Conservation (phyloP, 225 moss, liverwort and hornwort genomes). For the Marchantia paleacea region DNA sequence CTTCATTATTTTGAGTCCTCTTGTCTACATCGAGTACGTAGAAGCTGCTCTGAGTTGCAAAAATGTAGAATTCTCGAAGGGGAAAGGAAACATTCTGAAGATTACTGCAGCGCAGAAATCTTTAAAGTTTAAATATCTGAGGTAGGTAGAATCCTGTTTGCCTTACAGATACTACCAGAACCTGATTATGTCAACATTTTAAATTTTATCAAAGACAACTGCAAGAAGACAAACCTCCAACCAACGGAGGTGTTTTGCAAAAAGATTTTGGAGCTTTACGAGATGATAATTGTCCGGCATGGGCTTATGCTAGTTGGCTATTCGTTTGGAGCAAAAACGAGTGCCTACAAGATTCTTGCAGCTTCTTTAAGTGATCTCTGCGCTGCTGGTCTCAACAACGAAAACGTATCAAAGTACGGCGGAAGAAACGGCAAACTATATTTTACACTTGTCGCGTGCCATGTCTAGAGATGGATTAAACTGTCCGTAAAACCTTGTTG, state of each 20-base stretch:
- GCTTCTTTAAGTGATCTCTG: constrained; percentile 55
- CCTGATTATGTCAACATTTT: constrained; percentile 74
- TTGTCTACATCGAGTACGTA: too few relatives aligned
- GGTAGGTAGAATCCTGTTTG: neutral
- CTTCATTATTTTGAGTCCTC: too few relatives aligned
- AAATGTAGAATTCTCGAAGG: too few relatives aligned
- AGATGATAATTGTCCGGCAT: constrained; percentile 88
- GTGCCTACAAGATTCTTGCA: constrained; percentile 69
- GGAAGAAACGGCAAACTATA: neutral
- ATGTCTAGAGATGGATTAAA: neutral
- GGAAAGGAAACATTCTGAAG: too few relatives aligned
- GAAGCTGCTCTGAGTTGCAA: too few relatives aligned
- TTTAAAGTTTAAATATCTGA: too few relatives aligned
- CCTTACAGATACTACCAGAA: constrained; percentile 60
- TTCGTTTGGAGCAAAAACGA: constrained; percentile 72
- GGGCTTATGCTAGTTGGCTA: constrained; percentile 82
- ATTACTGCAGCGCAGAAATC: too few relatives aligned
- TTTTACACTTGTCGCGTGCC: neutral
- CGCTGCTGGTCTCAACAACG: constrained; percentile 60
- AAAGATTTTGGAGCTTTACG: constrained; percentile 72
- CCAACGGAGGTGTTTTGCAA: constrained; percentile 56
- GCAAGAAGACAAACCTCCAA: constrained; percentile 50
- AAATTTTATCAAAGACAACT: constrained; percentile 54
- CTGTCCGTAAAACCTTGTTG: too few relatives aligned
- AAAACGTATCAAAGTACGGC: constrained; percentile 59